These are phyloP conservation scores for Penicilliopsis zonata DNA, from an alignment of 495 filamentous ascomycete genomes.

Conservation along the genomic window DNA sequence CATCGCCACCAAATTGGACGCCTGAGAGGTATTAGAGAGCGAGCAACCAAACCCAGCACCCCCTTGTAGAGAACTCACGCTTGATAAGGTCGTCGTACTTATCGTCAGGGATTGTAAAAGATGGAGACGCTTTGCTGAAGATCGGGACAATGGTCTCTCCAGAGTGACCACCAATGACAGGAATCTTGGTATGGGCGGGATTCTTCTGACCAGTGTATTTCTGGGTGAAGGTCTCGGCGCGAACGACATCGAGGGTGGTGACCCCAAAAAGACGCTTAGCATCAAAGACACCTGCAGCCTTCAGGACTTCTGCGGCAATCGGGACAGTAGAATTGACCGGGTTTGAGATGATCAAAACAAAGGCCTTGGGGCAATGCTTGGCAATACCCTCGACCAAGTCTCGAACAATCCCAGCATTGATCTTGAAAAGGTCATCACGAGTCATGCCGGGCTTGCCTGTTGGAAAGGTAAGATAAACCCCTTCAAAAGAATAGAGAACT, in stretches of 20 bases:
- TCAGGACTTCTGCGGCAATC: constrained; percentile 92
- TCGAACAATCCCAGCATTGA: constrained; percentile 91
- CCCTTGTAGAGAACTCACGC: constrained; percentile 39
- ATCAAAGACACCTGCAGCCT: constrained; percentile 85
- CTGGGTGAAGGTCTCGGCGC: constrained; percentile 92
- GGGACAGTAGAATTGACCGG: constrained; percentile 98
- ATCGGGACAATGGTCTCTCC: constrained; percentile 96
- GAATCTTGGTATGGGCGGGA: constrained; percentile 69
- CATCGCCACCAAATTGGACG: constrained; percentile 96
- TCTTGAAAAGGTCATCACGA: constrained; percentile 97
- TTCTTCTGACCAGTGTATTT: constrained; percentile 70
- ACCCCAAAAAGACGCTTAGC: constrained; percentile 92
- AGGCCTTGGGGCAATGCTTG: constrained; percentile 80
- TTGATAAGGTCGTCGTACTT: constrained; percentile 80
- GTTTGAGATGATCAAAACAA: constrained; percentile 94
- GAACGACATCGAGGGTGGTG: constrained; percentile 94
- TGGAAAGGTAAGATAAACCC: constrained; percentile 5
- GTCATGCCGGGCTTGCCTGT: constrained; percentile 98
- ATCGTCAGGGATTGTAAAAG: constrained; percentile 69
- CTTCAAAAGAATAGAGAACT: neutral
- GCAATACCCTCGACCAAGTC: constrained; percentile 76
- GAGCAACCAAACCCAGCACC: neutral
- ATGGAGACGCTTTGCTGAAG: constrained; percentile 78
- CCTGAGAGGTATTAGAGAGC: constrained; percentile 28
- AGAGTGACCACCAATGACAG: constrained; percentile 93